These are phyloP conservation scores for Viridothelium virens DNA, from an alignment of 495 filamentous ascomycete genomes.

Conservation along the genomic window DNA sequence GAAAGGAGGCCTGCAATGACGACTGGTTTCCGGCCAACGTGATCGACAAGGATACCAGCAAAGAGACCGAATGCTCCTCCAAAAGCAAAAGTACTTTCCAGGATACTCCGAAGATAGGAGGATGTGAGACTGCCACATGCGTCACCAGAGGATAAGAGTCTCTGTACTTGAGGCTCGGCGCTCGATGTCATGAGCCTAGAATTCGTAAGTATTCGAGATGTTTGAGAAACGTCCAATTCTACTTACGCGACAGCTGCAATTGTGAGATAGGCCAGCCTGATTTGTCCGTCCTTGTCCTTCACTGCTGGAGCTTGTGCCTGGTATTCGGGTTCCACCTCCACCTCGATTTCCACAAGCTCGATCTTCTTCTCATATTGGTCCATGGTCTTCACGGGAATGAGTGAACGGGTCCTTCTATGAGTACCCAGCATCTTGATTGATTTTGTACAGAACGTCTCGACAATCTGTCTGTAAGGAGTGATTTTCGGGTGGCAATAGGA, in stretches of 20 bases:
- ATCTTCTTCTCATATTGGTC: slow-evolving; percentile 6
- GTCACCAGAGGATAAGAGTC: slow-evolving; percentile 2
- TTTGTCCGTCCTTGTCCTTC: background rate
- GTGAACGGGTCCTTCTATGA: slow-evolving; percentile 10
- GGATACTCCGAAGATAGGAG: background rate
- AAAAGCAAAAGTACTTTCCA: background rate
- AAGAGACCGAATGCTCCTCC: slow-evolving; percentile 2
- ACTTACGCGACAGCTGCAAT: slow-evolving; percentile 2
- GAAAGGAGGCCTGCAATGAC: background rate
- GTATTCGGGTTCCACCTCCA: slow-evolving; percentile 7
- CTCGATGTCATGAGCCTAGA: background rate
- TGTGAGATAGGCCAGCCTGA: background rate
- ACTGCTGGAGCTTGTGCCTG: slow-evolving; percentile 1
- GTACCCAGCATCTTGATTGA: background rate
- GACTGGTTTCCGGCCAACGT: slow-evolving; percentile 1
- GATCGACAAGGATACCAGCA: background rate
- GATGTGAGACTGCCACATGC: slow-evolving; percentile 9
- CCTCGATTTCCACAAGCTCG: background rate
- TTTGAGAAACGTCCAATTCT: background rate
- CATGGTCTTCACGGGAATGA: slow-evolving; percentile 7
- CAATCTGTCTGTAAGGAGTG: background rate
- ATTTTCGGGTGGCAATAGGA: background rate
- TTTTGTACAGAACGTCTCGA: background rate
- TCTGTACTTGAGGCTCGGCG: slow-evolving; percentile 1
- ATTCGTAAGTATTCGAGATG: background rate